Evolutionary conservation across 257 asterid species (phyloP).

Genomic region (Handroanthus guayacan): DNA sequence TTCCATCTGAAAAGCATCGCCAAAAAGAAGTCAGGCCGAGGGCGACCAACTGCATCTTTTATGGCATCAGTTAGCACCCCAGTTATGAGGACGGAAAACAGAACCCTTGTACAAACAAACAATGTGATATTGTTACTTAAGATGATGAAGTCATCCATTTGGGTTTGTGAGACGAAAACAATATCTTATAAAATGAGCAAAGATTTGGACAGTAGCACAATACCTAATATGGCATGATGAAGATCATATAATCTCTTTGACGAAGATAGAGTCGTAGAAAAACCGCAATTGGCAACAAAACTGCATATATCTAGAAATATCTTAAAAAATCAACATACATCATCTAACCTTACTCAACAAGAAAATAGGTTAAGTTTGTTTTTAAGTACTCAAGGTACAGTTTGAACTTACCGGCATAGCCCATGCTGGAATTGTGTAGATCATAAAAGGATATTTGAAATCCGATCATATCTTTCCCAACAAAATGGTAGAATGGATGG

Average conservation of each 20-base stretch:
- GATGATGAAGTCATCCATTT: neutral
- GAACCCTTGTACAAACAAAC: conserved; percentile 53
- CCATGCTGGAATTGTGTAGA: conserved; percentile 73
- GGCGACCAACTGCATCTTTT: conserved; percentile 87
- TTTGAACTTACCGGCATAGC: conserved; percentile 69
- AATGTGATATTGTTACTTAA: conserved; percentile 4
- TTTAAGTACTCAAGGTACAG: conserved; percentile 14
- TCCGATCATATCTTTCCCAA: conserved; percentile 89
- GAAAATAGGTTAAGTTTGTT: neutral
- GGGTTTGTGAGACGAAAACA: neutral
- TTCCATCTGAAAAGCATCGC: conserved; percentile 96
- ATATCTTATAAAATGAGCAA: conserved; percentile 15
- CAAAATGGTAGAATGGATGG: conserved; percentile 80
- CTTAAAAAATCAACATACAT: conserved; percentile 32
- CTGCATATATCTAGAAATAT: conserved; percentile 59
- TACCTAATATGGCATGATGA: conserved; percentile 86
- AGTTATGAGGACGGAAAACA: conserved; percentile 67
- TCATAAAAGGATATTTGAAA: conserved; percentile 73
- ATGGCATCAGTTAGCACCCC: conserved; percentile 73
- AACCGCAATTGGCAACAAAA: conserved; percentile 62
- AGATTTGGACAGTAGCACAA: neutral
- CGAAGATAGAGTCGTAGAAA: conserved; percentile 73
- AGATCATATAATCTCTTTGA: conserved; percentile 79
- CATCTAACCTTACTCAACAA: conserved; percentile 27
- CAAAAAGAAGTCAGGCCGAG: conserved; percentile 97